Base-by-base conservation (phyloP, 2,329 filamentous ascomycete species). In the Exophiala xenobiotica region DNA sequence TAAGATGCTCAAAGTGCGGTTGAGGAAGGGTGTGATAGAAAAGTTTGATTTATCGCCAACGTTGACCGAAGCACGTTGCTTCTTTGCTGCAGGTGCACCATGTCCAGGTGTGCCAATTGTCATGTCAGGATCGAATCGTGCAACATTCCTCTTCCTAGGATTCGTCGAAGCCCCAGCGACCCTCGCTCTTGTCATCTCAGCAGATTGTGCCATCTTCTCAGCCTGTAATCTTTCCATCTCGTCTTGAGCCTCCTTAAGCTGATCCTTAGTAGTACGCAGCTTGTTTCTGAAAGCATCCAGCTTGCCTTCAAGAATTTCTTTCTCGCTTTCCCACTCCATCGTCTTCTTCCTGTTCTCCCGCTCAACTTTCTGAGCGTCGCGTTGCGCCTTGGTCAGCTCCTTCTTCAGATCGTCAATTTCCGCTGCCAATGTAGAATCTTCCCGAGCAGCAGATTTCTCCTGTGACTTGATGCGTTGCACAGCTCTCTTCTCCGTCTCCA, bases 11-110 rank as follows among this genome's bases (percentile, higher is more conserved):
- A 78, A 83, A 20, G 82, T 85, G 44, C 86, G 83, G 68, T 91
- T 95, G 55, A 97, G 76, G 74, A 95, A 96, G 0, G 92, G 92
- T 0, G 92, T 97, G 58, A 96, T 90, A 3, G 90, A 96, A 69
- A 97, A 96, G 2, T 80, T 85, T 0, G 91, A 96, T 69, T 96
- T 96, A 65, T 95, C 89, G 23, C 88, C 90, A 4, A 87, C 74
- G 49, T 82, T 72, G 1, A 80, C 78, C 29, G 81, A 78, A 16
- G 83, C 79, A 41, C 74, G 78, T 49, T 77, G 74, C 65, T 83
- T 85, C 68, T 85, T 87, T 18, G 72, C 69, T 40, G 66, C 59
- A 29, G 67, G 63, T n/a, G 59, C 66, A 38, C 72, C 65, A 39
- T 74, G 73, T 35, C 76, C 77, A 14, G 77, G 77, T 0, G 78